These are phyloP conservation scores for Debaryomyces sp. DNA, from an alignment of 1,139 yeast genomes.

Conservation along the genomic window DNA sequence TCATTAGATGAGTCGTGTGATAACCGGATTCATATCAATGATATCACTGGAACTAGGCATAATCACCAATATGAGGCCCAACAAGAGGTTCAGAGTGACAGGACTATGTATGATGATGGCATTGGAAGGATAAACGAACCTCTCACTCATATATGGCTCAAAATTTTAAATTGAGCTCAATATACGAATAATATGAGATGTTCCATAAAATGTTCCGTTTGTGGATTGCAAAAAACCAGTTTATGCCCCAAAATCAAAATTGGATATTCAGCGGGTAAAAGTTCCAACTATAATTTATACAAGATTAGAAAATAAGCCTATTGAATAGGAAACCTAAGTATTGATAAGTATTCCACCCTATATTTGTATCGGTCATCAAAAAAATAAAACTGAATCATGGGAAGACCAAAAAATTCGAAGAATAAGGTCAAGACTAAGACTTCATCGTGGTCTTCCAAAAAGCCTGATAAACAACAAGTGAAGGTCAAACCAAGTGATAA, in stretches of 20 bases:
- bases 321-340: background rate
- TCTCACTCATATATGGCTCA: background rate
- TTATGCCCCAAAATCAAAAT: slow-evolving; percentile 4
- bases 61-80: background rate
- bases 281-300: background rate
- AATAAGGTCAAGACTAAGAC: slow-evolving; percentile 9
- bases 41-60: background rate
- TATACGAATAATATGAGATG: background rate
- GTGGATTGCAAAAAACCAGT: background rate
- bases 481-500: background rate
- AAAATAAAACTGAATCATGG: slow-evolving; percentile 3
- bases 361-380: background rate
- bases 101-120: background rate
- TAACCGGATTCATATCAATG: background rate
- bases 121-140: background rate
- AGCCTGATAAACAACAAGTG: background rate
- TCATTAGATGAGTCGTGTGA: slow-evolving; percentile 14
- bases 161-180: background rate
- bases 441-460: slow-evolving; percentile 4
- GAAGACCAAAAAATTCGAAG: slow-evolving; percentile 11
- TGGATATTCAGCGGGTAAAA: slow-evolving; percentile 7
- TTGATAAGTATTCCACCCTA: background rate
- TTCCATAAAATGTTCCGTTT: background rate
- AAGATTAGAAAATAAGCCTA: background rate
- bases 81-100: background rate